Percentiles rank a stretch among this genome's conserved stretches.
These are phyloP conservation scores for Myriangium duriaei DNA, from an alignment of 2,329 filamentous ascomycete genomes.

Conservation along the genomic window DNA sequence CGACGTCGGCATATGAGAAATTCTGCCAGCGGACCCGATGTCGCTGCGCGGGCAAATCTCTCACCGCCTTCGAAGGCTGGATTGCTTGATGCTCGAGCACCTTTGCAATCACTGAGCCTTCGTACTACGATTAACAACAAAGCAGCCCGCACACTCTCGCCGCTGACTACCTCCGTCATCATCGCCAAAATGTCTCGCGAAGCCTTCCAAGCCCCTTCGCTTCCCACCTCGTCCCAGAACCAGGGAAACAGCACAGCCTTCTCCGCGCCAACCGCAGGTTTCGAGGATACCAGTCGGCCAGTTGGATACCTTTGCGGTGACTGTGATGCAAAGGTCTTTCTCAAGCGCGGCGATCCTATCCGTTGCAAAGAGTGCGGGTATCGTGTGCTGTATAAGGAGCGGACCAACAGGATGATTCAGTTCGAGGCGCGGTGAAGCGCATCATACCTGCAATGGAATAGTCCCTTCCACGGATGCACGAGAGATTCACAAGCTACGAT, in stretches of 20 bases:
- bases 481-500: too few relatives aligned
- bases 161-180: too few relatives aligned
- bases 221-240: conserved; percentile 28
- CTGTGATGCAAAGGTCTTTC: conserved; percentile 63
- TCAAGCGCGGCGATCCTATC: conserved; percentile 69
- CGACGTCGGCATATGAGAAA: neutral
- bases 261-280: conserved; percentile 15
- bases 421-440: conserved; percentile 6
- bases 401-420: conserved; percentile 74
- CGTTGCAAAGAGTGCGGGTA: conserved; percentile 89
- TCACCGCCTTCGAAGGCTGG: neutral
- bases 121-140: too few relatives aligned
- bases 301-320: conserved; percentile 57
- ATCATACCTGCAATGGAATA: too few relatives aligned
- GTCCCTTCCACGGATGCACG: too few relatives aligned
- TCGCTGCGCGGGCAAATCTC: neutral
- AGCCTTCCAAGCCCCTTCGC: conserved; percentile 60
- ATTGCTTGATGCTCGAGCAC: too few relatives aligned
- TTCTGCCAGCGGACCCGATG: neutral
- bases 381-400: conserved; percentile 91
- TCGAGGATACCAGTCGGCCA: conserved; percentile 30
- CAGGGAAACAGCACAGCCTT: conserved; percentile 12
- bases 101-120: too few relatives aligned
- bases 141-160: too few relatives aligned
- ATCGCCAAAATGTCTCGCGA: conserved; percentile 44